These are phyloP conservation scores for Zostera marina DNA, from an alignment of 116 monocot genomes.

Conservation along the genomic window DNA sequence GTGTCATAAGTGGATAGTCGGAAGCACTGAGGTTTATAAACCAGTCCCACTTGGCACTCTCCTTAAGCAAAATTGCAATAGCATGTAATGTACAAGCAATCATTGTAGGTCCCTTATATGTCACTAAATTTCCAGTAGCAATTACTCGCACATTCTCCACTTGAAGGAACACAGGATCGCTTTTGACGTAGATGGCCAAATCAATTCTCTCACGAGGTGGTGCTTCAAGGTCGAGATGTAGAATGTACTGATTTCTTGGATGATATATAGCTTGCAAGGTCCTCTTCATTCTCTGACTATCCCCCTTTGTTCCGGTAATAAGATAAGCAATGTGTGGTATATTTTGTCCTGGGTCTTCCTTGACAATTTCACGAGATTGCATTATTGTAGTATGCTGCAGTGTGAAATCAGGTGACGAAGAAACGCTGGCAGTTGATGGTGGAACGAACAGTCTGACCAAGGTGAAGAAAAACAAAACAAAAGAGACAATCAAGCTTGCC, in stretches of 20 bases:
- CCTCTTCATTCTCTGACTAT: constrained; percentile 41
- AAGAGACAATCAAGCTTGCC: constrained; percentile 41
- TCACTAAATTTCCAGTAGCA: constrained; percentile 44
- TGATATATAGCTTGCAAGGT: constrained; percentile 57
- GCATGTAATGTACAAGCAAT: constrained; percentile 65
- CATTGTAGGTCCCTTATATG: constrained; percentile 66
- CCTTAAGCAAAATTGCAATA: constrained; percentile 40
- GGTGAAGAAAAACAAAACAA: constrained; percentile 23
- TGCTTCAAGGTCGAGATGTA: constrained; percentile 61
- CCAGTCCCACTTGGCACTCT: constrained; percentile 56
- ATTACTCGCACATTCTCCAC: constrained; percentile 51
- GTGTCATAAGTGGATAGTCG: constrained; percentile 69
- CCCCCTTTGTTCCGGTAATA: constrained; percentile 54
- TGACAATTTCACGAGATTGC: not conserved
- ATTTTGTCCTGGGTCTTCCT: constrained; percentile 9
- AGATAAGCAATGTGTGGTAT: constrained; percentile 51
- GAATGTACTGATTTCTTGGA: constrained; percentile 55
- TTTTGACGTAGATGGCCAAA: constrained; percentile 37
- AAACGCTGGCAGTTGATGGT: constrained; percentile 7
- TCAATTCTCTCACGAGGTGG: constrained; percentile 52
- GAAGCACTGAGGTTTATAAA: constrained; percentile 69
- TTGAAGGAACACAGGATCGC: constrained; percentile 25
- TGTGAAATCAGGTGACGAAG: constrained; percentile 12
- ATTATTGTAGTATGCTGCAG: constrained; percentile 7
- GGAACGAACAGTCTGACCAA: constrained; percentile 22